Percentiles rank a stretch among this genome's conserved stretches.
These are phyloP conservation scores for Trichocladium antarcticum DNA, from an alignment of 495 filamentous ascomycete genomes.

Conservation along the genomic window DNA sequence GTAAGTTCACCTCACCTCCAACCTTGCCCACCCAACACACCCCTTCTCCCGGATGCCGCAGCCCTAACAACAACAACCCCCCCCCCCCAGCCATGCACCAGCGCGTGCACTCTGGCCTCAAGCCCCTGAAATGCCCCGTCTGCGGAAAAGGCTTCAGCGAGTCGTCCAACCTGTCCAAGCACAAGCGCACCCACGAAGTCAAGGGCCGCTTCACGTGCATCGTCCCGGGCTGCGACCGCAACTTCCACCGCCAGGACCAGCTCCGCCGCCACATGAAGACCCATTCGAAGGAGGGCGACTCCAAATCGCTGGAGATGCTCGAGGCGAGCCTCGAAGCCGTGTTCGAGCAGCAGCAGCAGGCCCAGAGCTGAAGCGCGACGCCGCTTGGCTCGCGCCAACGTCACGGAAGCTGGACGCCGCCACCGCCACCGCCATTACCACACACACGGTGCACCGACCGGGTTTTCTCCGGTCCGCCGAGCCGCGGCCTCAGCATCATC, in stretches of 20 bases:
- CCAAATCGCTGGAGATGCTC: neutral
- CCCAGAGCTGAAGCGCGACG: slow-evolving; percentile 11
- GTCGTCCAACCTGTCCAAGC: slow-evolving; percentile 47
- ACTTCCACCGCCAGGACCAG: slow-evolving; percentile 48
- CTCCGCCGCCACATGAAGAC: slow-evolving; percentile 36
- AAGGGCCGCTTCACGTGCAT: slow-evolving; percentile 40
- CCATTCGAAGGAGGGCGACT: slow-evolving; percentile 24
- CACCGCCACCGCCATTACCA: too few species aligned
- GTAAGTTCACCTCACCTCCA: slow-evolving; percentile 25
- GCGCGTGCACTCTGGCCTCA: slow-evolving; percentile 43
- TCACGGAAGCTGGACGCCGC: too few species aligned
- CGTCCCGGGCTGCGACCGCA: slow-evolving; percentile 37
- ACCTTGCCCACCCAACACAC: neutral
- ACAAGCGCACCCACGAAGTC: slow-evolving; percentile 41
- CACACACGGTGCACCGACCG: too few species aligned
- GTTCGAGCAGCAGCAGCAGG: neutral
- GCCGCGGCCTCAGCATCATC: too few species aligned
- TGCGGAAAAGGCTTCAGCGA: slow-evolving; percentile 44
- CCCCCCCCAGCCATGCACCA: slow-evolving; percentile 42
- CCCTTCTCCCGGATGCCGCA: neutral
- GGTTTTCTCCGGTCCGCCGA: too few species aligned
- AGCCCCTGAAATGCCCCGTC: slow-evolving; percentile 37
- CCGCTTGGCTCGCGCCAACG: too few species aligned
- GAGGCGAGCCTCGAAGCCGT: neutral
- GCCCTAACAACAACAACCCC: slow-evolving; percentile 5